A percentile compares a stretch with the other conserved stretches of the same genome.
Evolutionary conservation across 176 grass and related monocot species (phyloP).

Genomic region (Poa annua): DNA sequence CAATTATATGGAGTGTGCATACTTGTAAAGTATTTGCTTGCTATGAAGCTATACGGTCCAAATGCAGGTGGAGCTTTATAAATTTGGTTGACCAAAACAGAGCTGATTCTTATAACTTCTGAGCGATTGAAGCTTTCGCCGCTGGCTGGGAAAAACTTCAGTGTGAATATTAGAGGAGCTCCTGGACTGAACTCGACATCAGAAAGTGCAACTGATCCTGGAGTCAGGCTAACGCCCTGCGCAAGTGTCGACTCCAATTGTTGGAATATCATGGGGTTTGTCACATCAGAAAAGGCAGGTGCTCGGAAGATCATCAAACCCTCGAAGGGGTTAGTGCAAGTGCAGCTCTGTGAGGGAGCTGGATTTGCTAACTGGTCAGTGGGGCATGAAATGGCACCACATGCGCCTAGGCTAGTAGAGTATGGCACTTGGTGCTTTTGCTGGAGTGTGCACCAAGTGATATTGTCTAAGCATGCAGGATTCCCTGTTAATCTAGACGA

Average conservation of each 20-base stretch:
- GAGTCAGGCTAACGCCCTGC: conserved; percentile 37
- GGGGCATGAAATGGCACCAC: conserved; percentile 44
- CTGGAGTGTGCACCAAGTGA: conserved; percentile 25
- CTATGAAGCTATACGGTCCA: conserved; percentile 67
- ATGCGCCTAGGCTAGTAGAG: conserved; percentile 40
- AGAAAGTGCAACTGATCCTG: conserved; percentile 51
- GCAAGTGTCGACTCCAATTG: conserved; percentile 38
- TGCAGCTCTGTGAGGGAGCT: conserved; percentile 47
- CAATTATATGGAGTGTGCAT: not conserved
- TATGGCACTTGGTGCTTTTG: conserved; percentile 46
- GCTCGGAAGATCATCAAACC: conserved; percentile 59
- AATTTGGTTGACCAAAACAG: conserved; percentile 53
- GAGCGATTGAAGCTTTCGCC: conserved; percentile 50
- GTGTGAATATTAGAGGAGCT: conserved; percentile 40
- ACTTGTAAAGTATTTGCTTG: conserved; percentile 54
- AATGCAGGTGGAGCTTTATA: conserved; percentile 41
- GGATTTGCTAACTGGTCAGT: conserved; percentile 48
- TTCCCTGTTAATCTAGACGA: conserved; percentile 57
- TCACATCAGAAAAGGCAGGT: conserved; percentile 49
- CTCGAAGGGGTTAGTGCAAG: conserved; percentile 49
- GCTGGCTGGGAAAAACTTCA: conserved; percentile 51
- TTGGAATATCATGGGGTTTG: conserved; percentile 40
- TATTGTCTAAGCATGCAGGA: conserved; percentile 39
- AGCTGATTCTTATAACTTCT: conserved; percentile 50
- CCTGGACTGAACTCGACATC: conserved; percentile 45